phyloP scores from a whole-genome alignment of 2,329 filamentous ascomycete species.

The Aspergillus tubingensis region DNA sequence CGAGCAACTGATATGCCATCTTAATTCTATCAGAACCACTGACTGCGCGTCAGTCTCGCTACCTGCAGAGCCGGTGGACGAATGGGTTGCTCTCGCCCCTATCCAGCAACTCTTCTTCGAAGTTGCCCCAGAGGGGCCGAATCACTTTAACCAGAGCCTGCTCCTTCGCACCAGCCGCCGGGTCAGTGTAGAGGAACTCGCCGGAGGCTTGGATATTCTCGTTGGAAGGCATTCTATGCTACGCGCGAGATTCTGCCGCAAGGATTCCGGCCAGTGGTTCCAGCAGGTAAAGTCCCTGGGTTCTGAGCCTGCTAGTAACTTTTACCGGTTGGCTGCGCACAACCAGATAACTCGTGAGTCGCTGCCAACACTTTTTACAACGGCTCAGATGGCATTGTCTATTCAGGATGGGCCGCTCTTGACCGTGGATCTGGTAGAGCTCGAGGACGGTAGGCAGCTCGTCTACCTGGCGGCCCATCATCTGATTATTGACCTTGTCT shows the following conservation, averaged over 20 bases:
- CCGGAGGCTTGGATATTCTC: slow-evolving; percentile 1
- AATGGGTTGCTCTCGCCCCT: neutral
- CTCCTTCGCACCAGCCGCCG: neutral
- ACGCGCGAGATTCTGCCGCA: slow-evolving; percentile 11
- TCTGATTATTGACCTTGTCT: slow-evolving; percentile 20
- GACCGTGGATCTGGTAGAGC: neutral
- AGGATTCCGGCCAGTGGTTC: neutral
- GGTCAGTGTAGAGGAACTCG: neutral
- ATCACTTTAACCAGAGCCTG: slow-evolving; percentile 1
- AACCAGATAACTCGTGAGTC: neutral
- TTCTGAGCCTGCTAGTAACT: neutral
- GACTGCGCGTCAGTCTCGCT: neutral
- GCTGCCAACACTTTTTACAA: neutral
- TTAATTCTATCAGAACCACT: neutral
- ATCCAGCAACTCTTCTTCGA: slow-evolving; percentile 9
- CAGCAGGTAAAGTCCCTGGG: neutral
- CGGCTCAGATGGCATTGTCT: neutral
- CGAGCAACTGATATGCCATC: neutral
- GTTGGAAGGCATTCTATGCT: slow-evolving; percentile 16
- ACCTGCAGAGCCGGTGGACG: neutral
- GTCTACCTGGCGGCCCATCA: neutral
- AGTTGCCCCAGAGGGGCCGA: neutral
- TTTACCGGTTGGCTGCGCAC: neutral
- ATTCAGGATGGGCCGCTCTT: slow-evolving; percentile 4
- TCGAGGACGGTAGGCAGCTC: neutral